A percentile compares a stretch with the other conserved stretches of the same genome.
phyloP scores from a whole-genome alignment of 2,329 filamentous ascomycete species.

The Venturia asperata region DNA sequence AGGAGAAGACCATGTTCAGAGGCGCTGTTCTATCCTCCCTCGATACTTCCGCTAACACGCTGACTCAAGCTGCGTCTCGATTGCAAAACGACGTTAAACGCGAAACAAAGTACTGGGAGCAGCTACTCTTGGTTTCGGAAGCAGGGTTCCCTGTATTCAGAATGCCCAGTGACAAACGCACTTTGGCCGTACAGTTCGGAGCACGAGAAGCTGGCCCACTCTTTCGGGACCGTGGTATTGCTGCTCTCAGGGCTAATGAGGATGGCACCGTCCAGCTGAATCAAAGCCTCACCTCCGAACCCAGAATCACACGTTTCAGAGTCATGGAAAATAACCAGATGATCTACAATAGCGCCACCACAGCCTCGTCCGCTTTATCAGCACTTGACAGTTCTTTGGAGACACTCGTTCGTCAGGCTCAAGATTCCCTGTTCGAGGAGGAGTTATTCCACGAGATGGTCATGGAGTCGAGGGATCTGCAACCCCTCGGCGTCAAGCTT shows the following conservation, averaged over 20 bases:
- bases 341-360: conserved; percentile 48
- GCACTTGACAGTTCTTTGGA: conserved; percentile 55
- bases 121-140: conserved; percentile 72
- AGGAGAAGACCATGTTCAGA: conserved; percentile 45
- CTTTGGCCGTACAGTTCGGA: conserved; percentile 80
- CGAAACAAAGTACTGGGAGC: conserved; percentile 84
- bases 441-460: conserved; percentile 88
- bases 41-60: conserved; percentile 63
- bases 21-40: conserved; percentile 77
- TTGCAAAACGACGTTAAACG: conserved; percentile 69
- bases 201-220: conserved; percentile 64
- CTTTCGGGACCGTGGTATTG: conserved; percentile 66
- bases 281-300: conserved; percentile 48
- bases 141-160: conserved; percentile 81
- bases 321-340: conserved; percentile 52
- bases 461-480: conserved; percentile 67
- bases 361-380: conserved; percentile 22
- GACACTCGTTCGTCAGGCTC: conserved; percentile 62
- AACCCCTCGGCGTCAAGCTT: conserved; percentile 25
- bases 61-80: conserved; percentile 63
- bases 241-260: conserved; percentile 65
- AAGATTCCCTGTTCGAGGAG: conserved; percentile 72
- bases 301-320: conserved; percentile 60
- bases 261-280: conserved; percentile 73
- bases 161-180: conserved; percentile 63